phyloP scores from a whole-genome alignment of 2,329 filamentous ascomycete species.

The Aureobasidium sp. region DNA sequence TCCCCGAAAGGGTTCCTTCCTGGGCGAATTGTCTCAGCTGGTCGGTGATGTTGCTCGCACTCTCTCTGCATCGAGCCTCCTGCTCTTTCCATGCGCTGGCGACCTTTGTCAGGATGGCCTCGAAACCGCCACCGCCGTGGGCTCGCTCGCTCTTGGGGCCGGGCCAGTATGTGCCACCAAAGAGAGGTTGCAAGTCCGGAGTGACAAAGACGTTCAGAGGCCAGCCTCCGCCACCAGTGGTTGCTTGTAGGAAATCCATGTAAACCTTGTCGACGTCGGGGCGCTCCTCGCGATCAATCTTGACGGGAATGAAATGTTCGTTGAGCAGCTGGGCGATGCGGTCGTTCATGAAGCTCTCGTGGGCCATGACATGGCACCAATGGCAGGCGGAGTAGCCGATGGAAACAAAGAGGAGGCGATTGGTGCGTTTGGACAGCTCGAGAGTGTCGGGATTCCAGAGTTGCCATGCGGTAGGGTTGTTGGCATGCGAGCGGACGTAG shows the following conservation, averaged over 20 bases:
- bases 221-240: slow-evolving; percentile 85
- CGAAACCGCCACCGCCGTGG: slow-evolving; percentile 60
- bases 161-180: slow-evolving; percentile 94
- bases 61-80: slow-evolving; percentile 72
- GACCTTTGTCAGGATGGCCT: slow-evolving; percentile 76
- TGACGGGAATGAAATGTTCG: slow-evolving; percentile 78
- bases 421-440: slow-evolving; percentile 67
- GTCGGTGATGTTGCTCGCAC: slow-evolving; percentile 72
- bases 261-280: slow-evolving; percentile 94
- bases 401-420: slow-evolving; percentile 86
- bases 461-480: slow-evolving; percentile 89
- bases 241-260: slow-evolving; percentile 96
- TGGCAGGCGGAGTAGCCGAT: slow-evolving; percentile 95
- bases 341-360: slow-evolving; percentile 80
- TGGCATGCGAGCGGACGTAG: slow-evolving; percentile 65
- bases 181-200: slow-evolving; percentile 84
- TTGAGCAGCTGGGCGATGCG: slow-evolving; percentile 79
- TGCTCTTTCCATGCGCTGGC: slow-evolving; percentile 70
- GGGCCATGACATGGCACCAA: slow-evolving; percentile 84
- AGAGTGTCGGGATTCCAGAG: slow-evolving; percentile 72
- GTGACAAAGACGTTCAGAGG: slow-evolving; percentile 96
- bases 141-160: slow-evolving; percentile 57
- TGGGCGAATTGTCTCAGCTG: slow-evolving; percentile 83
- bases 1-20: slow-evolving; percentile 61
- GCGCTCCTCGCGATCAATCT: slow-evolving; percentile 88